Evolutionary conservation across 257 asterid genomes (phyloP), one percentile per base, ranked within the genome.

Genomic region (Solanum lycopersicoides): DNA sequence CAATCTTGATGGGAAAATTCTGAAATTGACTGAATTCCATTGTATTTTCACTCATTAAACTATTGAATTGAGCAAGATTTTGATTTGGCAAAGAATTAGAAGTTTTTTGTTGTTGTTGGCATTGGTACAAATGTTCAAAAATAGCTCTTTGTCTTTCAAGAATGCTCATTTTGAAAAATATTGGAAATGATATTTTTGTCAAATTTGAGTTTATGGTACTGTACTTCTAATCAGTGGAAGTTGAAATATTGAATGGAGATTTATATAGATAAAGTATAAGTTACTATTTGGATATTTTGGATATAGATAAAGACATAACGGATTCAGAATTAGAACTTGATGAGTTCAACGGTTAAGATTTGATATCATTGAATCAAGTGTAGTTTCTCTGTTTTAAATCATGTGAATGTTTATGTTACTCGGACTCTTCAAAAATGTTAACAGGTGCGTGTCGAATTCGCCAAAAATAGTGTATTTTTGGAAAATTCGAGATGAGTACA

Each of bases 91-190:
- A 47, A 50, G 87, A 75, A 32, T 32, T 32, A 32, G 53, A 69
- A 37, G 23, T 15, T 32, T 32, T 12, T 10, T 42, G 65, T 10
- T 42, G 65, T 12, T 74, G 69, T 71, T 45, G 79, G 35, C 65
- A 77, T 32, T 86, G 79, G 18, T 88, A 91, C 11, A 92, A 83
- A 9, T 93, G 93, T 56, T 89, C 93, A 34, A 92, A 89, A 32
- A 90, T 35, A 37, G 86, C 91, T 47, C 86, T 86, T 75, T 95
- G 96, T 41, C 93, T 86, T 74, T 92, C 94, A 18, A 93, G 92
- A 39, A 93, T 91, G 87, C 87, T 91, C 25, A 89, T 82, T 60
- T 92, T 93, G 9, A 16, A 59, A 39, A 75, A 41, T 75, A 30
- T 21, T 42, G 41, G 44, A 47, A 80, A 47, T 80, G 68, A 32